These are phyloP conservation scores for Chiua virens DNA, from an alignment of 768 basidiomycete genomes.

Conservation along the genomic window DNA sequence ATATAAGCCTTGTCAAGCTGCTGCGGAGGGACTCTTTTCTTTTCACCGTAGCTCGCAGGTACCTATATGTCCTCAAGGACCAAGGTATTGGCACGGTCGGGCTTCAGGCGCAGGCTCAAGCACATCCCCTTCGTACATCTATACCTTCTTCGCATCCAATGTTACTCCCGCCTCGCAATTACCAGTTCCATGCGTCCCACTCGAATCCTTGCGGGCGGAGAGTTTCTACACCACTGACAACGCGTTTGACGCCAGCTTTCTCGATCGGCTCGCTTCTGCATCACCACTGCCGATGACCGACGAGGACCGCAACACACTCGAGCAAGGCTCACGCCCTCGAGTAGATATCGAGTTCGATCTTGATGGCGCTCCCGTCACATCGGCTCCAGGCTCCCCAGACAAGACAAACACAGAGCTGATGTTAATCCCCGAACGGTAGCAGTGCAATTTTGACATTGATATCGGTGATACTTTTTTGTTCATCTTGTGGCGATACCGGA, in stretches of 20 bases:
- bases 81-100: constrained; percentile 40
- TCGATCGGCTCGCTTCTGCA: constrained; percentile 39
- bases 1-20: constrained; percentile 59
- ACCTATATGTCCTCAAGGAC: constrained; percentile 41
- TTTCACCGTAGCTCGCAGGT: constrained; percentile 15
- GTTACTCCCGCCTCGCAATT: constrained; percentile 36
- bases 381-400: constrained; percentile 44
- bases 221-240: constrained; percentile 20
- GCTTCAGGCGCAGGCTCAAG: constrained; percentile 14
- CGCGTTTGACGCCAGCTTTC: constrained; percentile 37
- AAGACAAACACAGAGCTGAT: constrained; percentile 41
- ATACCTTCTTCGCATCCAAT: constrained; percentile 49
- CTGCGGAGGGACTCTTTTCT: constrained; percentile 45
- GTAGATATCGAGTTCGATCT: constrained; percentile 37
- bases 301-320: constrained; percentile 21
- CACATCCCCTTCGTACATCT: constrained; percentile 29
- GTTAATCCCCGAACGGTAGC: constrained; percentile 46
- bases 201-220: constrained; percentile 14
- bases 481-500: constrained; percentile 20
- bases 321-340: constrained; percentile 13
- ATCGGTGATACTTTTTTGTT: neutral
- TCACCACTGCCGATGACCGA: constrained; percentile 40
- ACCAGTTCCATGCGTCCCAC: constrained; percentile 3
- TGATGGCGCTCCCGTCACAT: constrained; percentile 40
- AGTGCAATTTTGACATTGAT: neutral